Evolutionary conservation across 2,329 filamentous ascomycete genomes (phyloP).

Genomic region (Cucurbitaria berberidis): DNA sequence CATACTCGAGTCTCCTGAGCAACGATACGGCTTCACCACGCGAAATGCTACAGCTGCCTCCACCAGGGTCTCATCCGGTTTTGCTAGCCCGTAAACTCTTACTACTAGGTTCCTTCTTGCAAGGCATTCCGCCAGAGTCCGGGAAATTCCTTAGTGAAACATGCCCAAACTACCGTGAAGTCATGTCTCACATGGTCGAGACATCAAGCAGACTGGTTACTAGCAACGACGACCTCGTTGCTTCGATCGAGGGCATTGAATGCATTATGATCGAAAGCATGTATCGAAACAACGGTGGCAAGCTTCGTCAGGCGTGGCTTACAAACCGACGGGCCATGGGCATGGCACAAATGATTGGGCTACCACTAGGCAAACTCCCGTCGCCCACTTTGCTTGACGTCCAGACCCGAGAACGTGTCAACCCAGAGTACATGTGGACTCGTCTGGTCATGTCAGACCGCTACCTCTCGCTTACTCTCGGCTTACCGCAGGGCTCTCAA

Average conservation of each 20-base stretch:
- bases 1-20: slow-evolving; percentile 29
- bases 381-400: slow-evolving; percentile 32
- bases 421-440: slow-evolving; percentile 45
- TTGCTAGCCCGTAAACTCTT: slow-evolving; percentile 45
- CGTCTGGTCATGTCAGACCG: slow-evolving; percentile 49
- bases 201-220: slow-evolving; percentile 43
- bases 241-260: slow-evolving; percentile 50
- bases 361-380: slow-evolving; percentile 49
- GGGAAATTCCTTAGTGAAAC: slow-evolving; percentile 14
- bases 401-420: neutral
- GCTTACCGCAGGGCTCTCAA: slow-evolving; percentile 44
- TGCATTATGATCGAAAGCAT: slow-evolving; percentile 53
- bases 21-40: slow-evolving; percentile 29
- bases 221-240: slow-evolving; percentile 48
- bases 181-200: slow-evolving; percentile 40
- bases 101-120: slow-evolving; percentile 38
- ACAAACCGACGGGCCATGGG: slow-evolving; percentile 49
- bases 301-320: slow-evolving; percentile 51
- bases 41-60: slow-evolving; percentile 41
- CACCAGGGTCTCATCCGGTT: slow-evolving; percentile 36
- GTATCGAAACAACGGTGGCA: slow-evolving; percentile 50
- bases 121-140: slow-evolving; percentile 12
- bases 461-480: slow-evolving; percentile 51
- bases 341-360: slow-evolving; percentile 53
- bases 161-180: slow-evolving; percentile 15